These are phyloP conservation scores for Sutorius eximius DNA, from an alignment of 1,284 basidiomycete genomes.

Conservation along the genomic window DNA sequence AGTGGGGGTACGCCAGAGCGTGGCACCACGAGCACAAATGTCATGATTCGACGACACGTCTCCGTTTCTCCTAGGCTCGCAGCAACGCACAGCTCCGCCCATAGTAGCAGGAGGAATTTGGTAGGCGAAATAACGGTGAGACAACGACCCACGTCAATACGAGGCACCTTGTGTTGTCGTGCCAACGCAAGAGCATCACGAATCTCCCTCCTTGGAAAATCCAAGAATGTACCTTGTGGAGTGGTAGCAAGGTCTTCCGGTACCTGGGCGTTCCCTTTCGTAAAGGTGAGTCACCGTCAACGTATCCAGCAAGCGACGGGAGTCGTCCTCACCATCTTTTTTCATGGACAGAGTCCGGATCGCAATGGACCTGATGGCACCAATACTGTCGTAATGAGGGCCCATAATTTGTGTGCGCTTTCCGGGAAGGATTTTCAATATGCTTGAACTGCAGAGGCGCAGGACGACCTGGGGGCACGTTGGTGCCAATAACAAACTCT, in stretches of 20 bases:
- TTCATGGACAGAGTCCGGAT: slow-evolving; percentile 44
- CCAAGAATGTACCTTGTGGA: slow-evolving; percentile 37
- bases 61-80: slow-evolving; percentile 59
- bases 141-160: slow-evolving; percentile 62
- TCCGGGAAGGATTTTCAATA: slow-evolving; percentile 52
- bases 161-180: slow-evolving; percentile 57
- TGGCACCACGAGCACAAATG: slow-evolving; percentile 63
- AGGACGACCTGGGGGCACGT: slow-evolving; percentile 66
- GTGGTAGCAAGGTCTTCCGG: slow-evolving; percentile 17
- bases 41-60: slow-evolving; percentile 57
- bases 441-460: slow-evolving; percentile 57
- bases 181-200: slow-evolving; percentile 54
- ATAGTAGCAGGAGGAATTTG: slow-evolving; percentile 61
- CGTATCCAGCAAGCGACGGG: background rate
- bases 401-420: slow-evolving; percentile 35
- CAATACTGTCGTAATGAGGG: slow-evolving; percentile 38
- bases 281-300: slow-evolving; percentile 2
- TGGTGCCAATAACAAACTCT: slow-evolving; percentile 59
- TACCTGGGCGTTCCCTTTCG: slow-evolving; percentile 16
- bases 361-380: slow-evolving; percentile 45
- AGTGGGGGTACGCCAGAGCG: slow-evolving; percentile 57
- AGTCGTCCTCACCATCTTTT: slow-evolving; percentile 29
- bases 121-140: slow-evolving; percentile 54
- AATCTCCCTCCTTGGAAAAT: slow-evolving; percentile 53
- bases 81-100: slow-evolving; percentile 56